These are phyloP conservation scores for Dichotomocladium elegans DNA, from an alignment of 371 early-diverging fungal species.

Conservation along the genomic window DNA sequence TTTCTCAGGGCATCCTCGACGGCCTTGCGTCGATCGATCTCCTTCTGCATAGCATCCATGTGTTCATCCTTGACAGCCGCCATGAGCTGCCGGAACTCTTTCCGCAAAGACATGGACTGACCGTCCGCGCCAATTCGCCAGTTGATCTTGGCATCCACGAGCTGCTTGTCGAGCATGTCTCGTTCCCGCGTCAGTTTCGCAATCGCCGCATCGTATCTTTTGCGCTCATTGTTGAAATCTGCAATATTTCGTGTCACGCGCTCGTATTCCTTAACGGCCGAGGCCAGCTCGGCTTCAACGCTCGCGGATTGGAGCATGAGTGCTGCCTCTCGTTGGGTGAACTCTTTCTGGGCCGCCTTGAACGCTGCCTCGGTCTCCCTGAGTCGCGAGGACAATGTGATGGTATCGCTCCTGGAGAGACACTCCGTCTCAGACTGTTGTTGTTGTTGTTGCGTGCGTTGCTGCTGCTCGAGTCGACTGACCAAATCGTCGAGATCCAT, in stretches of 20 bases:
- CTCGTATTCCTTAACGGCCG: constrained; percentile 44
- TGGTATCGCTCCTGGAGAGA: too few relatives aligned
- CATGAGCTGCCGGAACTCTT: constrained; percentile 58
- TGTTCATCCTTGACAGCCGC: constrained; percentile 45
- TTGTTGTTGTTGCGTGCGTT: too few relatives aligned
- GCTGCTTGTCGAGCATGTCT: constrained; percentile 19
- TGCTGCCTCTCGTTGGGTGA: constrained; percentile 30
- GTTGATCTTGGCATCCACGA: constrained; percentile 26
- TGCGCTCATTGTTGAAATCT: constrained; percentile 43
- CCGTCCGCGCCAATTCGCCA: constrained; percentile 14
- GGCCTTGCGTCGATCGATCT: constrained; percentile 28
- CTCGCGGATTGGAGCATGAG: constrained; percentile 35
- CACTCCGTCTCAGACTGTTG: too few relatives aligned
- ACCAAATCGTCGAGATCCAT: too few relatives aligned
- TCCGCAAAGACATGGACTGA: constrained; percentile 41
- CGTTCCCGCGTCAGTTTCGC: constrained; percentile 18
- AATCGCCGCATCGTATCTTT: constrained; percentile 22
- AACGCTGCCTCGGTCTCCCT: too few relatives aligned
- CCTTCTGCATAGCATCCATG: constrained; percentile 32
- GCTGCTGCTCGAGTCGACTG: too few relatives aligned
- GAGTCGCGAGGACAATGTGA: too few relatives aligned
- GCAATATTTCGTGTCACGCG: constrained; percentile 45
- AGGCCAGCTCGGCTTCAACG: constrained; percentile 37
- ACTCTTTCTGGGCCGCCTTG: constrained; percentile 22
- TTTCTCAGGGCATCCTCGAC: constrained; percentile 40